Conservation (phyloP, 208 protist species). For the Trichomonas vaginalis region DNA sequence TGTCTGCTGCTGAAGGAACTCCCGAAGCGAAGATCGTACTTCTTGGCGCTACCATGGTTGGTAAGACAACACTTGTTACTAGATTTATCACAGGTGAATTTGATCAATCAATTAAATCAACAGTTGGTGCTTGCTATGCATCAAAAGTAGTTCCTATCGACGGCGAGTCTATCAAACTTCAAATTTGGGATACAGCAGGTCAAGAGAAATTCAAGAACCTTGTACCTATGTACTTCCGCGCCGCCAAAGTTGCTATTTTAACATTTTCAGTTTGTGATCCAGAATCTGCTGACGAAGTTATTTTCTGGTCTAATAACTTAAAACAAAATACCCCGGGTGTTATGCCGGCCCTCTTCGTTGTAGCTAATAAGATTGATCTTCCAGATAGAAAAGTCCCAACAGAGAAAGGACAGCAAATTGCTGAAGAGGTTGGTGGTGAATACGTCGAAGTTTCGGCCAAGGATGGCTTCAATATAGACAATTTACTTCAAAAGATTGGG, state of each 20-base stretch:
- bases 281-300: neutral
- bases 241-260: neutral
- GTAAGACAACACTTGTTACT: neutral
- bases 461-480: neutral
- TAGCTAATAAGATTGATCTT: constrained; percentile 4
- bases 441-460: neutral
- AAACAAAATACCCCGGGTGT: neutral
- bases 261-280: neutral
- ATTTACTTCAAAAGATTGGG: neutral
- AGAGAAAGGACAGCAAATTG: neutral
- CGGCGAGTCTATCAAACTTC: neutral
- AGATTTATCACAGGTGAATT: neutral
- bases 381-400: neutral
- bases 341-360: neutral
- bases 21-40: neutral
- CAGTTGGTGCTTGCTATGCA: neutral
- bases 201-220: neutral
- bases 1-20: neutral
- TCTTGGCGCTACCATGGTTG: neutral
- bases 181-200: constrained; percentile 15
- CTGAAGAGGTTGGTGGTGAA: neutral
- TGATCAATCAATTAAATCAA: neutral
- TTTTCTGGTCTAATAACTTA: neutral
- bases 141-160: neutral
- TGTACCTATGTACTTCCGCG: neutral